Conservation (phyloP, 208 protist genomes). For the Leptomonas seymouri region DNA sequence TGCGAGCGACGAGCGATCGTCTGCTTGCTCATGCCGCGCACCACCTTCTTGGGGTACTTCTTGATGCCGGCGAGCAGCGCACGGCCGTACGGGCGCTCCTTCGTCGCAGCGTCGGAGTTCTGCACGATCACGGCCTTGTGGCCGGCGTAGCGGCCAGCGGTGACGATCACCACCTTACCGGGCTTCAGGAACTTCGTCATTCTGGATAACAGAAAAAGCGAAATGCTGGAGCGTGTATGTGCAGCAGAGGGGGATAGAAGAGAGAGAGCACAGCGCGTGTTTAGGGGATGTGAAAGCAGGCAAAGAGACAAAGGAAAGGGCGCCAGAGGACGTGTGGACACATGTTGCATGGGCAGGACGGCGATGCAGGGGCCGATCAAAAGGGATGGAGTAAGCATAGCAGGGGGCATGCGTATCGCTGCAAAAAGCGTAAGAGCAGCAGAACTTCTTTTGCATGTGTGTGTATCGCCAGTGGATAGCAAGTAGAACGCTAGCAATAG, state of each 20-base stretch:
- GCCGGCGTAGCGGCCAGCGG: slow-evolving; percentile 97
- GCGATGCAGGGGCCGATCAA: too few relatives aligned
- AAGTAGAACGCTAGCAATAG: too few relatives aligned
- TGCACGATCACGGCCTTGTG: slow-evolving; percentile 98
- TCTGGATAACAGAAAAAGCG: slow-evolving; percentile 21
- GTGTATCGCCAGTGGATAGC: not conserved
- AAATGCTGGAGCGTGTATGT: slow-evolving; percentile 4
- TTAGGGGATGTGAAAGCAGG: not conserved
- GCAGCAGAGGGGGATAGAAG: not conserved
- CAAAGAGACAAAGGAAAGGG: slow-evolving; percentile 1
- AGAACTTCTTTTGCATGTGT: too few relatives aligned
- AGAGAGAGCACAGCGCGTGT: too few relatives aligned
- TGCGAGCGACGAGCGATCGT: slow-evolving; percentile 91
- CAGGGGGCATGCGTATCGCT: too few relatives aligned
- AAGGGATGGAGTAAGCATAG: too few relatives aligned
- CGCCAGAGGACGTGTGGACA: too few relatives aligned
- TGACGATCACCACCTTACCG: slow-evolving; percentile 98
- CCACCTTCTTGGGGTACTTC: slow-evolving; percentile 95
- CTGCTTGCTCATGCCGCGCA: slow-evolving; percentile 95
- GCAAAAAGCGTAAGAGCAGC: too few relatives aligned
- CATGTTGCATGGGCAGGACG: too few relatives aligned
- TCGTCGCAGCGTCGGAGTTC: slow-evolving; percentile 91
- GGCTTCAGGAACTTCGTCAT: slow-evolving; percentile 96
- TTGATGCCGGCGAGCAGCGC: slow-evolving; percentile 96
- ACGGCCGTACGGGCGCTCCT: slow-evolving; percentile 95